Conservation (phyloP, 2,329 filamentous ascomycete genomes). For the Claviceps pazoutovae region DNA sequence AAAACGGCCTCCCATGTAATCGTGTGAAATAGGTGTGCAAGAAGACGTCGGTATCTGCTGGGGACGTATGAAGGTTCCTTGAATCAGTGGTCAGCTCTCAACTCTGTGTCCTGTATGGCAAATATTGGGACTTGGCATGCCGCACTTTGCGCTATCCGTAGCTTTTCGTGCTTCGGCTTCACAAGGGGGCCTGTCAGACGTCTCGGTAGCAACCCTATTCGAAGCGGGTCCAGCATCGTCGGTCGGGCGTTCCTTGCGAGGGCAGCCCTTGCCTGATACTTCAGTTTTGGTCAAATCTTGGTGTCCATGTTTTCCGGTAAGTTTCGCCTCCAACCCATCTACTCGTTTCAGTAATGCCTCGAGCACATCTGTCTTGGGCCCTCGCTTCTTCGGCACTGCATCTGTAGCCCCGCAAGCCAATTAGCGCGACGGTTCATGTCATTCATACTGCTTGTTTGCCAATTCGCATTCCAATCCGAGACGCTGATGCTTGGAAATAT, state of each 20-base stretch:
- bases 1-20: constrained; percentile 70
- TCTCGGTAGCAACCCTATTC: constrained; percentile 26
- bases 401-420: constrained; percentile 34
- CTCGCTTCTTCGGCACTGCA: constrained; percentile 78
- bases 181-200: constrained; percentile 12
- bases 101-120: not conserved
- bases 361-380: constrained; percentile 78
- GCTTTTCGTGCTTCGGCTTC: not conserved
- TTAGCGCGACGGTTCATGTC: not conserved
- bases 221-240: constrained; percentile 21
- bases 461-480: no score
- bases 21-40: constrained; percentile 69
- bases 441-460: no score
- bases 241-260: not conserved
- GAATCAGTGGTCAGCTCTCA: not conserved
- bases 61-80: constrained; percentile 32
- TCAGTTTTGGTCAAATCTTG: constrained; percentile 3
- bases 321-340: constrained; percentile 67
- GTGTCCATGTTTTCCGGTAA: constrained; percentile 51
- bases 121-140: not conserved
- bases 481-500: no score
- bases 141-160: not conserved
- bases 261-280: not conserved
- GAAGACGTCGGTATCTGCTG: constrained; percentile 44
- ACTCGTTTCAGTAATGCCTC: constrained; percentile 75